Base-by-base conservation (phyloP, 106 monocot species). In the Platanthera zijinensis region DNA sequence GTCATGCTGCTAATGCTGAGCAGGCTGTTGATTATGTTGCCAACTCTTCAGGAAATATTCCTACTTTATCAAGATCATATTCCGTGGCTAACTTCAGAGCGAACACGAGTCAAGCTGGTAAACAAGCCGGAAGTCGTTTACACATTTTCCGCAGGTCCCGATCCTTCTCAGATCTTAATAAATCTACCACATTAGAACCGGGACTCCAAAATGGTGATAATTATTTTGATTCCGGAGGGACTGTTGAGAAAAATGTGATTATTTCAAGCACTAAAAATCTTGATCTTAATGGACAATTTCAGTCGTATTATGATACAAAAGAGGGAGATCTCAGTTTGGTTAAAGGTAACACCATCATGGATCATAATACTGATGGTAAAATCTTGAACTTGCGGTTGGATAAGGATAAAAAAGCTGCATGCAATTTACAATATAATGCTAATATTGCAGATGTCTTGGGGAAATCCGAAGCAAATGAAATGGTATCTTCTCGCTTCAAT, bases 131-230 rank as follows among this genome's bases (percentile, higher is more conserved):
- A 7, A 32, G 15, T 69, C 63, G 12, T 51, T 47, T 72, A 46
- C 54, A 17, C 8, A 76, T 78, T 32, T 30, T 50, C 25, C 9
- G 22, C 12, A 80, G 75, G n/a, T 82, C 87, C 22, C 83, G 73
- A 75, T 87, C 89, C 61, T 72, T 75, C 76, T 71, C 80, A 18
- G 56, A 85, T 76, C 68, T 89, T 28, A 73, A 63, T 71, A 64
- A 64, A 9, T 76, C 62, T 19, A 51, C 32, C 5, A 6, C 21
- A 51, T 62, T 51, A 13, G 48, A 22, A 62, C 13, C 4, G 2
- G 80, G 61, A 21, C 48, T 32, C 32, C 17, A 45, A 48, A 74
- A 59, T 50, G 56, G 28, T 57, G 53, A 74, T 46, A 50, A 69
- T 39, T 68, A 51, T 66, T 17, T 48, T 70, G 45, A 18, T 69